Conservation (phyloP, 2,329 filamentous ascomycete genomes). For the Colletotrichum sp. region DNA sequence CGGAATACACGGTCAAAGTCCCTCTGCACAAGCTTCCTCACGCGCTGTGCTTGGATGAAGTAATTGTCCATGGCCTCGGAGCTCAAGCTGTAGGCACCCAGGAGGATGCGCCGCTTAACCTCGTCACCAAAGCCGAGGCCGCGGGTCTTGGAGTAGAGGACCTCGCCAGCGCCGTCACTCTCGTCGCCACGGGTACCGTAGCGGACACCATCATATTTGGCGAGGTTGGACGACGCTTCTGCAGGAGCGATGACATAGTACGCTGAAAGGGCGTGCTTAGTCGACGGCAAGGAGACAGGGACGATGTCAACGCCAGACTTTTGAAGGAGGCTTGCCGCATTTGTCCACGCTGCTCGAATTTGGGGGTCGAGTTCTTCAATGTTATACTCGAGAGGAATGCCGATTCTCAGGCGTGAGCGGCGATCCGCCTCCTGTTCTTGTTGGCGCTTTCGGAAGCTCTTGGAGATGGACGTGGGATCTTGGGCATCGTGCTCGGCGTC, state of each 20-base stretch:
- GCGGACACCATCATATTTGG: slow-evolving; percentile 96
- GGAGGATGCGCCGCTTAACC: slow-evolving; percentile 83
- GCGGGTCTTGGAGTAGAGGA: slow-evolving; percentile 78
- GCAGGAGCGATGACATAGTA: slow-evolving; percentile 97
- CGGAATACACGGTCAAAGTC: slow-evolving; percentile 87
- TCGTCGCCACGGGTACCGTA: slow-evolving; percentile 70
- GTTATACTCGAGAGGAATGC: slow-evolving; percentile 81
- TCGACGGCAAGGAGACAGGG: slow-evolving; percentile 81
- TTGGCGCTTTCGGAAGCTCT: slow-evolving; percentile 57
- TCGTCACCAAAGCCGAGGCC: slow-evolving; percentile 81
- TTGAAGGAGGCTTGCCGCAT: slow-evolving; percentile 64
- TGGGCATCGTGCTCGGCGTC: slow-evolving; percentile 63
- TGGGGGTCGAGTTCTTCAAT: slow-evolving; percentile 76
- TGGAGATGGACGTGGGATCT: slow-evolving; percentile 77
- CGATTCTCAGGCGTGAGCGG: slow-evolving; percentile 49
- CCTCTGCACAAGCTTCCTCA: slow-evolving; percentile 80
- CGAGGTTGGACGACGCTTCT: slow-evolving; percentile 93
- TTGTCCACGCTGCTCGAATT: slow-evolving; percentile 74
- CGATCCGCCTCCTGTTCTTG: slow-evolving; percentile 25
- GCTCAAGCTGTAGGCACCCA: slow-evolving; percentile 90
- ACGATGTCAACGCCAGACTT: slow-evolving; percentile 73
- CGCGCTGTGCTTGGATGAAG: slow-evolving; percentile 90
- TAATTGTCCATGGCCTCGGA: slow-evolving; percentile 95
- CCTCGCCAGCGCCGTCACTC: slow-evolving; percentile 61
- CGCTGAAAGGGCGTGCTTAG: slow-evolving; percentile 83